These are phyloP conservation scores for Aspergillus unguis DNA, from an alignment of 2,329 filamentous ascomycete species.

Conservation along the genomic window DNA sequence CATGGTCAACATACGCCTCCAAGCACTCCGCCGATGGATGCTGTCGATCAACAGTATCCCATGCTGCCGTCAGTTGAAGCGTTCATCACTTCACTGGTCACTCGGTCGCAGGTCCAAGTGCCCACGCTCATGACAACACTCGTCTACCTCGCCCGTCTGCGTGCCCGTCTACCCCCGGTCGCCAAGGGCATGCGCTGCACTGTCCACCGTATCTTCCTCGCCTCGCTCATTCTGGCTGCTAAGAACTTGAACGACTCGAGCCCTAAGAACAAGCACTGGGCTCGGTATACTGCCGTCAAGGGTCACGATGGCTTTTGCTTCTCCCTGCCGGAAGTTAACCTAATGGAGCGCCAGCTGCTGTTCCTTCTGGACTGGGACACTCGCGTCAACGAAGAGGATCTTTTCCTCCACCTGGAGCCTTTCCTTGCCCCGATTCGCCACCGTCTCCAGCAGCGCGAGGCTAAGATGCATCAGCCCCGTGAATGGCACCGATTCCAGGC, in stretches of 20 bases:
- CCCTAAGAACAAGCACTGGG: conserved; percentile 99
- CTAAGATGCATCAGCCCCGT: conserved; percentile 32
- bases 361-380: conserved; percentile 94
- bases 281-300: conserved; percentile 78
- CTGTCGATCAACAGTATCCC: conserved; percentile 37
- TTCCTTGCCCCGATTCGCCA: conserved; percentile 83
- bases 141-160: conserved; percentile 85
- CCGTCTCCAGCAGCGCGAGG: conserved; percentile 49
- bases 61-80: conserved; percentile 74
- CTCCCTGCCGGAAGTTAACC: conserved; percentile 90
- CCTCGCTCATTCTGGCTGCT: conserved; percentile 62
- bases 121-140: conserved; percentile 95
- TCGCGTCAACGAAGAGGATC: conserved; percentile 76
- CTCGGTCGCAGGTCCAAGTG: conserved; percentile 92
- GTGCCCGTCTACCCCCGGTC: conserved; percentile 80
- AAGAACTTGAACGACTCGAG: conserved; percentile 99
- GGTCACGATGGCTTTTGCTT: conserved; percentile 79
- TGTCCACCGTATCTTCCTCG: conserved; percentile 95
- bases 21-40: conserved; percentile 54
- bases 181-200: conserved; percentile 96
- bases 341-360: conserved; percentile 98
- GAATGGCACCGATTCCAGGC: conserved; percentile 39
- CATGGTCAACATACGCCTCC: conserved; percentile 58
- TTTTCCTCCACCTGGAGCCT: conserved; percentile 79
- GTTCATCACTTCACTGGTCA: conserved; percentile 89